These are phyloP conservation scores for Trapa incisa DNA, from an alignment of 345 rosid genomes.

Conservation along the genomic window DNA sequence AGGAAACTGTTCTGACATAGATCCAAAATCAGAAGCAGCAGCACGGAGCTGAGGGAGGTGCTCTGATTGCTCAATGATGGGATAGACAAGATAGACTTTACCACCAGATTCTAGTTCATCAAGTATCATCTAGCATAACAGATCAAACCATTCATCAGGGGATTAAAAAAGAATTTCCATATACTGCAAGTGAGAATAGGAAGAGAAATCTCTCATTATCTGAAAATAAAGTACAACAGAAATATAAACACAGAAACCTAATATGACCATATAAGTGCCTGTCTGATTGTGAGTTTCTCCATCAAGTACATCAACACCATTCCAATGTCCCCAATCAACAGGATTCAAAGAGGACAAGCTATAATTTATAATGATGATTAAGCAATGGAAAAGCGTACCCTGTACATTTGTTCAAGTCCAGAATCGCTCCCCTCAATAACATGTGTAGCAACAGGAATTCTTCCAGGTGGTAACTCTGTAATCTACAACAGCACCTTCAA, in stretches of 20 bases:
- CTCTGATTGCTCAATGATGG: slow-evolving; percentile 81
- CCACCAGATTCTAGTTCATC: slow-evolving; percentile 70
- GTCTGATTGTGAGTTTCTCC: neutral
- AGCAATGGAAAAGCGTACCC: neutral
- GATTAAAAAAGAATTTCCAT: neutral
- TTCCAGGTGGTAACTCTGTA: slow-evolving; percentile 89
- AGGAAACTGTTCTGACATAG: slow-evolving; percentile 40
- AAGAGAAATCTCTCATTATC: no score
- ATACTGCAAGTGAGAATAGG: no score
- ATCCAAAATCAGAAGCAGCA: slow-evolving; percentile 64
- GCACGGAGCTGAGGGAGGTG: slow-evolving; percentile 94
- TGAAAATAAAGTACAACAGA: no score
- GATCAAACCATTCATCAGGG: neutral
- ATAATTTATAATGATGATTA: no score
- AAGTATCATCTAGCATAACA: slow-evolving; percentile 54
- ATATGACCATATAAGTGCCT: neutral
- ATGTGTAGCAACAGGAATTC: slow-evolving; percentile 72
- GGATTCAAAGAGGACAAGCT: neutral
- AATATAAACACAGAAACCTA: no score
- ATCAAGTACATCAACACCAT: neutral
- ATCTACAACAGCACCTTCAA: slow-evolving; percentile 4
- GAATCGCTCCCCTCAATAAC: slow-evolving; percentile 45
- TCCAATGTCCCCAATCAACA: neutral
- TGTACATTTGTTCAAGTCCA: slow-evolving; percentile 41
- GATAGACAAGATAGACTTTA: slow-evolving; percentile 72